phyloP scores from a whole-genome alignment of 2,329 filamentous ascomycete genomes.

The Leptographium wingfieldii region DNA sequence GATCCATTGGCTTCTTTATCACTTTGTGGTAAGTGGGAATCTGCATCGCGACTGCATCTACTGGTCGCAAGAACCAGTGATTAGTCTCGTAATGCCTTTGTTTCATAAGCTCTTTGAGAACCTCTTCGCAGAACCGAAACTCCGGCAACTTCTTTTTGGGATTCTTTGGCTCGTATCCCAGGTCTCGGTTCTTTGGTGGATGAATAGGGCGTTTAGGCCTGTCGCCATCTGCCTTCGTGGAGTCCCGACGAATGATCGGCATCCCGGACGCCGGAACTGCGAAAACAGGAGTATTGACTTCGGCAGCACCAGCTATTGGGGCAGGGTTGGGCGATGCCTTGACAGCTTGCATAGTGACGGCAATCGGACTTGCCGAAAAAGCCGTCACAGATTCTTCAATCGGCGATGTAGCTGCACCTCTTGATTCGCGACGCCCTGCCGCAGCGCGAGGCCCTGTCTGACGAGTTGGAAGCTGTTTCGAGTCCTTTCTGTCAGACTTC shows the following conservation, averaged over 20 bases:
- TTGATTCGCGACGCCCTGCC: conserved; percentile 21
- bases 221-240: conserved; percentile 59
- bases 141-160: conserved; percentile 85
- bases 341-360: conserved; percentile 11
- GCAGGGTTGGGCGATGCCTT: conserved; percentile 13
- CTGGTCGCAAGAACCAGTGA: conserved; percentile 65
- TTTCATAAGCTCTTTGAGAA: conserved; percentile 66
- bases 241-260: conserved; percentile 76
- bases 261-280: conserved; percentile 66
- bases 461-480: conserved; percentile 32
- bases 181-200: conserved; percentile 76
- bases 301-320: conserved; percentile 18
- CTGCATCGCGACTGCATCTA: conserved; percentile 86
- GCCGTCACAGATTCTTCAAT: conserved; percentile 9
- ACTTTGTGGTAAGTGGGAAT: conserved; percentile 89
- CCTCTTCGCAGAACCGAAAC: conserved; percentile 77
- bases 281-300: conserved; percentile 33
- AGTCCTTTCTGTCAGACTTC: conserved; percentile 49
- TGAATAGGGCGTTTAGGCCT: conserved; percentile 90
- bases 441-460: conserved; percentile 31
- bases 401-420: conserved; percentile 20
- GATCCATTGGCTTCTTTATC: conserved; percentile 95
- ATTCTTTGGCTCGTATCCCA: conserved; percentile 73
- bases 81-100: conserved; percentile 56
- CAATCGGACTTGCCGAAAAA: conserved; percentile 22